phyloP scores from a whole-genome alignment of 169 alveolate genomes.

The Plasmodium knowlesi region DNA sequence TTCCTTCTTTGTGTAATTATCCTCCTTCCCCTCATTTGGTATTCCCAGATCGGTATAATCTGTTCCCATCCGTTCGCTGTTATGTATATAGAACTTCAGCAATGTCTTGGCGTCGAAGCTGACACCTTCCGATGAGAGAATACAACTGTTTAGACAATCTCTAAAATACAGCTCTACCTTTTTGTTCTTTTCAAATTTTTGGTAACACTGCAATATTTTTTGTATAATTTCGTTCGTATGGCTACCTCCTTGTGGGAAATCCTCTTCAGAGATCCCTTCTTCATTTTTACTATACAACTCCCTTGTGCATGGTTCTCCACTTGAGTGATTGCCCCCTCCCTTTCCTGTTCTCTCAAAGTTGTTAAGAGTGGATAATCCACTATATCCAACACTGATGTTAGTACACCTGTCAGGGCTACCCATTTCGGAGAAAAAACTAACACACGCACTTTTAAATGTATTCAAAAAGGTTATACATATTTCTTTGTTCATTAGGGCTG shows the following conservation, averaged over 20 bases:
- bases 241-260: neutral
- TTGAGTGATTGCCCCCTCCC: neutral
- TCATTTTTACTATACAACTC: neutral
- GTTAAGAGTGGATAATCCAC: neutral
- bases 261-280: neutral
- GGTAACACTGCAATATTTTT: neutral
- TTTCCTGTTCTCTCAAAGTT: neutral
- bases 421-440: conserved; percentile 1
- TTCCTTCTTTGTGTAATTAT: conserved; percentile 32
- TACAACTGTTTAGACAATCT: conserved; percentile 50
- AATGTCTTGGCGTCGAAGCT: conserved; percentile 2
- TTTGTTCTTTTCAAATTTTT: conserved; percentile 26
- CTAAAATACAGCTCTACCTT: conserved; percentile 29
- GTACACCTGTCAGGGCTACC: neutral
- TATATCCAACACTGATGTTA: neutral
- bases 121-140: neutral
- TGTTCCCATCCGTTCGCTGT: conserved; percentile 42
- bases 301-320: neutral
- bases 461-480: conserved; percentile 33
- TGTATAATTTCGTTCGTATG: conserved; percentile 2
- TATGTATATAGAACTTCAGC: conserved; percentile 22
- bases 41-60: conserved; percentile 19
- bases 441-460: conserved; percentile 21
- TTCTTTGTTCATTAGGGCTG: conserved; percentile 19
- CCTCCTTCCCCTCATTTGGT: conserved; percentile 5